These are phyloP conservation scores for Triticum timopheevii DNA, from an alignment of 176 grass and related monocot genomes.

Conservation along the genomic window DNA sequence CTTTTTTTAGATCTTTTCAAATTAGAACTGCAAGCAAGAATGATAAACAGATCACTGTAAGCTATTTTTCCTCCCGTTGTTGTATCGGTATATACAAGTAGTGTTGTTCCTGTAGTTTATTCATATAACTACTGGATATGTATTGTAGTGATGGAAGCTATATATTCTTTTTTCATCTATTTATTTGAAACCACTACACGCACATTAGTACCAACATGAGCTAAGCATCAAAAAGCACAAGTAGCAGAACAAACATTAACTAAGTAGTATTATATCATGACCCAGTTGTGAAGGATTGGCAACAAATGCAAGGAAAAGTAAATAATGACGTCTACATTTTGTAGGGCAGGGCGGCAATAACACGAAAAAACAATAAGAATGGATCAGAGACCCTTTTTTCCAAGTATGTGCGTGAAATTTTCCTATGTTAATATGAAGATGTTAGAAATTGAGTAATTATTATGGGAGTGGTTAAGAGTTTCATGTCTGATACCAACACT, in stretches of 20 bases:
- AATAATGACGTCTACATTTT: neutral
- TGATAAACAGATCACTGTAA: neutral
- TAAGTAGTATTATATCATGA: neutral
- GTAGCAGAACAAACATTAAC: neutral
- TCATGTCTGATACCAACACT: too few relatives aligned
- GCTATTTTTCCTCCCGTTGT: conserved; percentile 7
- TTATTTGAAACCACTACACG: neutral
- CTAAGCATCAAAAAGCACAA: neutral
- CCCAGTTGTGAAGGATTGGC: neutral
- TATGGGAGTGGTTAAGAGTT: too few relatives aligned
- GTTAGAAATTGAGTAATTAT: too few relatives aligned
- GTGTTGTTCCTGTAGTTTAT: neutral
- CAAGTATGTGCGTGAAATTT: too few relatives aligned
- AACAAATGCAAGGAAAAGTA: neutral
- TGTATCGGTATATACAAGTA: neutral
- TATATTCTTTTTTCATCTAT: neutral
- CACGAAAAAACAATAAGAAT: neutral
- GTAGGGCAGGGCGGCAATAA: too few relatives aligned
- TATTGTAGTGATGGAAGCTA: conserved; percentile 12
- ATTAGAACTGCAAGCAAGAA: neutral
- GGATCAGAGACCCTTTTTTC: too few relatives aligned
- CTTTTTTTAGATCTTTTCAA: too few relatives aligned
- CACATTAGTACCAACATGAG: neutral
- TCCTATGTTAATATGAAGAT: too few relatives aligned
- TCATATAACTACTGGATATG: neutral